Evolutionary conservation across 164 flowering plant species (phyloP).

Genomic region (Umbellularia californica): DNA sequence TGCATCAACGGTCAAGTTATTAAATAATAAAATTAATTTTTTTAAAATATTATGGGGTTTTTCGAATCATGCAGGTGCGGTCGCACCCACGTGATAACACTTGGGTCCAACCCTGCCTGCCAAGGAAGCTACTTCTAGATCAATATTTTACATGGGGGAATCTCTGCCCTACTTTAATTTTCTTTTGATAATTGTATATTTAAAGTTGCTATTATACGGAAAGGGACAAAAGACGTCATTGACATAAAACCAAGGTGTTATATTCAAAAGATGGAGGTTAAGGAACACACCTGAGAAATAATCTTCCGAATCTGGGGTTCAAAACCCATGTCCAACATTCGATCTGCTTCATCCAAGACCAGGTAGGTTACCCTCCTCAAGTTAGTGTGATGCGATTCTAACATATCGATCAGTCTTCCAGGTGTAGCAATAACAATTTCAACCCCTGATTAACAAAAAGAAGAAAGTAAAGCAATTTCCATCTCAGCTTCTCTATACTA

Average conservation of each 20-base stretch:
- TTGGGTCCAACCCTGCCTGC: no score
- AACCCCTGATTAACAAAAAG: conserved; percentile 56
- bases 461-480: conserved; percentile 8
- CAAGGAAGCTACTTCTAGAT: no score
- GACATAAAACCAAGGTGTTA: not conserved
- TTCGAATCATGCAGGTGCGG: no score
- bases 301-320: conserved; percentile 91
- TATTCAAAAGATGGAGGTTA: not conserved
- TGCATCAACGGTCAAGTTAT: no score
- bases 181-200: no score
- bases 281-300: conserved; percentile 38
- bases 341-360: conserved; percentile 97
- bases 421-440: conserved; percentile 99
- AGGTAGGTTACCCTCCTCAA: conserved; percentile 96
- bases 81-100: no score
- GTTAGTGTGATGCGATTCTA: conserved; percentile 92
- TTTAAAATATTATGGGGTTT: no score
- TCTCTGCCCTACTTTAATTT: no score
- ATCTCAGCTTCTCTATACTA: conserved; percentile 20
- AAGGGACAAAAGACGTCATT: no score
- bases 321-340: conserved; percentile 99
- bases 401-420: conserved; percentile 97
- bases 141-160: no score
- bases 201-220: no score
- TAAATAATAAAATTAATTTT: no score